Evolutionary conservation across 805 yeast genomes (phyloP).

Genomic region (Cyberlindnera veronae): DNA sequence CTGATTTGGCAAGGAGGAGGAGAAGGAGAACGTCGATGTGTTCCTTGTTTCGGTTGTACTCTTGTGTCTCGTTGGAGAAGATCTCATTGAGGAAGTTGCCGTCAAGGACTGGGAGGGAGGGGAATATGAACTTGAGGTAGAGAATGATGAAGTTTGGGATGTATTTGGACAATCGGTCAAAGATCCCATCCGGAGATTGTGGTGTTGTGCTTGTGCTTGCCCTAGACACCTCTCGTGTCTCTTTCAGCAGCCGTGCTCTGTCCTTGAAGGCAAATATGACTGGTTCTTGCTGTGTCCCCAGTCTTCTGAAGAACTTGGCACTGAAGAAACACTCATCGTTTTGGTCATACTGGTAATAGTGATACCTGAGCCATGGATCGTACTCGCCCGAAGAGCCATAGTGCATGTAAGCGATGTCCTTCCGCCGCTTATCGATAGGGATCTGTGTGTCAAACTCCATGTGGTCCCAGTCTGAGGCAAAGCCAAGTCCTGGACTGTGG

Average conservation of each 20-base stretch:
- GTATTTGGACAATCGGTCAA: slow-evolving; percentile 3
- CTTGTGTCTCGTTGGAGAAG: slow-evolving; percentile 13
- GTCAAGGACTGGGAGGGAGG: slow-evolving; percentile 9
- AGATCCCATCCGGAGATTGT: slow-evolving; percentile 1
- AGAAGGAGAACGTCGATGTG: slow-evolving; percentile 5
- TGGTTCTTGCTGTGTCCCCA: slow-evolving; percentile 9
- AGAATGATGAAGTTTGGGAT: slow-evolving; percentile 11
- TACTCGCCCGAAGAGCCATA: slow-evolving; percentile 12
- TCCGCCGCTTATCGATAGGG: slow-evolving; percentile 4
- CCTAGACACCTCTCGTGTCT: slow-evolving; percentile 2
- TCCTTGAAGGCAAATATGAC: slow-evolving; percentile 9
- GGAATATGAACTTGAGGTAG: slow-evolving; percentile 11
- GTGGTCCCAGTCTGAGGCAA: background rate
- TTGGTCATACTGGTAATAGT: slow-evolving; percentile 11
- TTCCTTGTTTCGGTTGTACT: slow-evolving; percentile 8
- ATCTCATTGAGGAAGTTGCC: slow-evolving; percentile 12
- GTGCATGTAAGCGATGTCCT: slow-evolving; percentile 4
- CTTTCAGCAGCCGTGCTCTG: background rate
- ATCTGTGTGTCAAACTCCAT: background rate
- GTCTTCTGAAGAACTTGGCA: slow-evolving; percentile 9
- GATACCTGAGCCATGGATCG: slow-evolving; percentile 15
- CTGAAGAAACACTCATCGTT: slow-evolving; percentile 13
- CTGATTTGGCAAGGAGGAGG: slow-evolving; percentile 7
- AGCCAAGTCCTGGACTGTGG: slow-evolving; percentile 5
- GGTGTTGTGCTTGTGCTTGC: too few relatives aligned